phyloP scores from a whole-genome alignment of 2,329 filamentous ascomycete species.

The Colletotrichum theobromicola region DNA sequence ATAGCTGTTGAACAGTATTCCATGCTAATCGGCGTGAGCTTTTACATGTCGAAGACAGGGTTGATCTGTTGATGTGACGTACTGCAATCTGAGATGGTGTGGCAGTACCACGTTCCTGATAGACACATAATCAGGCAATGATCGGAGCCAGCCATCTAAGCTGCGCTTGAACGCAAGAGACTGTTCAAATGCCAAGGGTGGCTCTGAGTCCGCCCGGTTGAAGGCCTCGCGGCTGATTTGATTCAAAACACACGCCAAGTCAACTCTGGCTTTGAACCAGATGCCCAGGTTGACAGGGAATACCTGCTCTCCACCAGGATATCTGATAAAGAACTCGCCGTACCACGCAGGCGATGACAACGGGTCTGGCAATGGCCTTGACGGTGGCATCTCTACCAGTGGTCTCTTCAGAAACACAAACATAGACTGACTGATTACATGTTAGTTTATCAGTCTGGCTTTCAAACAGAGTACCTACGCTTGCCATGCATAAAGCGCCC shows the following conservation, averaged over 20 bases:
- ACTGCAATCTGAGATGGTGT: neutral
- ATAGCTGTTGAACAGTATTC: neutral
- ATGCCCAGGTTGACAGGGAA: neutral
- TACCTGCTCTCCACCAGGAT: neutral
- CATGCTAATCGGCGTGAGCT: neutral
- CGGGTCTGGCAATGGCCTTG: neutral
- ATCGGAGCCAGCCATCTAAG: neutral
- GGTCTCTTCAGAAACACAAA: neutral
- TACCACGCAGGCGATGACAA: neutral
- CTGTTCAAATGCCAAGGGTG: neutral
- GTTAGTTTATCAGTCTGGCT: no score
- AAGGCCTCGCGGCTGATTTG: neutral
- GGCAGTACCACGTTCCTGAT: neutral
- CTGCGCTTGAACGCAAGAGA: neutral
- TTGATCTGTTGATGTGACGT: neutral
- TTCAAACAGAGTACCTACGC: neutral
- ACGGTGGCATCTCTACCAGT: neutral
- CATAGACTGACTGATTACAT: neutral
- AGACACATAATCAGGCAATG: neutral
- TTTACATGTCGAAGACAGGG: neutral
- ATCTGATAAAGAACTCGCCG: neutral
- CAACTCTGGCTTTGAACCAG: neutral
- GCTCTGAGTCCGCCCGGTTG: no score
- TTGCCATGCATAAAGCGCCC: slow-evolving; percentile 41
- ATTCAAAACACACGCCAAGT: neutral